Evolutionary conservation across 2,329 filamentous ascomycete genomes (phyloP), one percentile per base, ranked within the genome.

Genomic region (Diaporthe australafricana): DNA sequence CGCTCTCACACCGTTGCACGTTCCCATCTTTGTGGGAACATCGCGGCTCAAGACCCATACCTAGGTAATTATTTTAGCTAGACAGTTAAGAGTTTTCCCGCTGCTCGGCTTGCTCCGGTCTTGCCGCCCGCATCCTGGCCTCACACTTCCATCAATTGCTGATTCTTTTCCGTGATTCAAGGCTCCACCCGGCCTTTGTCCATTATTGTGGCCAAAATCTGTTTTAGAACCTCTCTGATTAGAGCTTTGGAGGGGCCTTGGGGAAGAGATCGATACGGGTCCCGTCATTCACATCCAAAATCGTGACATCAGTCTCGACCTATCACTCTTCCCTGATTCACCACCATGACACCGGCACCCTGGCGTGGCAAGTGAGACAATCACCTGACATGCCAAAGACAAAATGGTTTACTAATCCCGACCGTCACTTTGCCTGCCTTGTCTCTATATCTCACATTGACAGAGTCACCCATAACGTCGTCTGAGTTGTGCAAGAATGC

Each of bases 101-200:
- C 2, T 7, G 40, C 17, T 32, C 57, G 57, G 40, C 40, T 45
- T 4, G 40, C 16, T 47, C 40, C 42, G 20, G 27, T n/a, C 40
- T 22, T 47, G 22, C 40, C 27, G 16, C 17, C 25, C 30, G 27
- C 17, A 62, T 47, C 25, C 40, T 47, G n/a, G 57, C 40, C 17
- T 22, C 17, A 11, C 6, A 5, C 32, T 32, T 30, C 11, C 27
- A 62, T n/a, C 30, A 20, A n/a, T 27, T 12, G 11, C 25, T 22
- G 20, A 62, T 47, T 47, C 40, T 62, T 27, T 62, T 62, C 47
- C 57, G 57, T 62, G 38, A 62, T 62, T 9, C 17, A 16, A 47
- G 35, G 57, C 57, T 35, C 57, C 57, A 62, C 57, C 32, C 5
- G 40, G 17, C 0, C 32, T 35, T 17, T 62, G 27, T 32, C 40